phyloP scores from a whole-genome alignment of 1,284 basidiomycete genomes.

The Rhodofomes roseus region DNA sequence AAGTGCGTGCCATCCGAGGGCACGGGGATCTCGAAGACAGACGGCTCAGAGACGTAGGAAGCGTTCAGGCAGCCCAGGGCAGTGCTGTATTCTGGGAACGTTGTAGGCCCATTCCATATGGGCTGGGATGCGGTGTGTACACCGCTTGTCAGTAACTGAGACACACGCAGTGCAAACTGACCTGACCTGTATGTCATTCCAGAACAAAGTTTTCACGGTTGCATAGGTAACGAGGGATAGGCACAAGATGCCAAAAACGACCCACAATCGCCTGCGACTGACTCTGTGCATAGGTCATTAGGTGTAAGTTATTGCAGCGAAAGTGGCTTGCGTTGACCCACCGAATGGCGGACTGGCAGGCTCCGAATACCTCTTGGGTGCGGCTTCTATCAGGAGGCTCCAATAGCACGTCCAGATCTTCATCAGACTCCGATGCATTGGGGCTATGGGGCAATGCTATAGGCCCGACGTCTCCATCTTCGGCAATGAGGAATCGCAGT shows the following conservation, averaged over 20 bases:
- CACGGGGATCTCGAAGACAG: neutral
- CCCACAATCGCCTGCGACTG: neutral
- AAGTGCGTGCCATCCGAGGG: neutral
- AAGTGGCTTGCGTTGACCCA: neutral
- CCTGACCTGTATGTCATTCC: neutral
- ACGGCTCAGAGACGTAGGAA: neutral
- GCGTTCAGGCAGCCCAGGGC: neutral
- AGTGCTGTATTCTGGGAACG: neutral
- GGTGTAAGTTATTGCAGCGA: neutral
- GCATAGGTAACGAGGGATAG: neutral
- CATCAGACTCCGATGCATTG: neutral
- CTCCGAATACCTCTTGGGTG: too few relatives aligned
- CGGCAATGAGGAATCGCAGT: neutral
- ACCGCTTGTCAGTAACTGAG: neutral
- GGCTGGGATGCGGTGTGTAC: neutral
- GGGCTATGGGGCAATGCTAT: neutral
- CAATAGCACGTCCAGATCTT: too few relatives aligned
- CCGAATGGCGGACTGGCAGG: neutral
- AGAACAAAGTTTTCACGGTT: neutral
- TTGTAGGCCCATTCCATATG: neutral
- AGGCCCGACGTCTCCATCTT: neutral
- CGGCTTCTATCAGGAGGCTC: too few relatives aligned
- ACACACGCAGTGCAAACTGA: neutral
- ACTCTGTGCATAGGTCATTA: neutral
- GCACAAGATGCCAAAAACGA: neutral